Percentiles rank a stretch among this genome's conserved stretches.
Evolutionary conservation across 345 rosid species (phyloP).

Genomic region (Hirschfeldia incana): DNA sequence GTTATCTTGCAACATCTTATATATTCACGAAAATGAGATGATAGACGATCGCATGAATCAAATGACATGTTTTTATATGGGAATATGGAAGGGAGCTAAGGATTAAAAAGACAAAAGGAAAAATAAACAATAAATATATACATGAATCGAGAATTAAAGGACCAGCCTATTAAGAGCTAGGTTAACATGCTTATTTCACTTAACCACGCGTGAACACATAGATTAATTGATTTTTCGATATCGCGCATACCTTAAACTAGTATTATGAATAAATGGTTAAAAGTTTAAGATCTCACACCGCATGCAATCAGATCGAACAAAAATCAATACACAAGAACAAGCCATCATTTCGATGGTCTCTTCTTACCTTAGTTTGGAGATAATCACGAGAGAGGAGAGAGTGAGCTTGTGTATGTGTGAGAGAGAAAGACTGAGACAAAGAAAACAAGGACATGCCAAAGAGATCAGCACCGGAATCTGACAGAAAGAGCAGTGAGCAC

Average conservation of each 20-base stretch:
- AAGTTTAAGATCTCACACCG: neutral
- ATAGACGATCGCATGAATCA: constrained; percentile 33
- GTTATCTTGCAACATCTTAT: constrained; percentile 14
- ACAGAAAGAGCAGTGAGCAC: constrained; percentile 98
- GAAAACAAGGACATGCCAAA: constrained; percentile 42
- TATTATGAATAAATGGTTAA: constrained; percentile 25
- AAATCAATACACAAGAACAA: constrained; percentile 12
- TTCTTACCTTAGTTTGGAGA: constrained; percentile 13
- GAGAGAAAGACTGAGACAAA: constrained; percentile 29
- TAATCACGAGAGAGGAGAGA: constrained; percentile 3
- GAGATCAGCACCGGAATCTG: constrained; percentile 65
- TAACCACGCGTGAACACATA: constrained; percentile 48
- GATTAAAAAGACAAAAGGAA: constrained; percentile 7
- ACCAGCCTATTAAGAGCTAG: constrained; percentile 45
- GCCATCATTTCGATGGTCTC: neutral
- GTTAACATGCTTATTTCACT: constrained; percentile 44
- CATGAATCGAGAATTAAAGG: constrained; percentile 30
- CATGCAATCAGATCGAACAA: constrained; percentile 27
- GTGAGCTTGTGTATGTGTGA: neutral
- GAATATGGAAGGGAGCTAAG: neutral
- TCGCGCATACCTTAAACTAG: constrained; percentile 23
- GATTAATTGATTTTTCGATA: constrained; percentile 36
- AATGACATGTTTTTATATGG: neutral
- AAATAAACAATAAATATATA: constrained; percentile 32
- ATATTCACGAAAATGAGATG: constrained; percentile 12